Percentiles rank a stretch among this genome's conserved stretches.
phyloP scores from a whole-genome alignment of 2,329 filamentous ascomycete species.

The Diatrype stigma region DNA sequence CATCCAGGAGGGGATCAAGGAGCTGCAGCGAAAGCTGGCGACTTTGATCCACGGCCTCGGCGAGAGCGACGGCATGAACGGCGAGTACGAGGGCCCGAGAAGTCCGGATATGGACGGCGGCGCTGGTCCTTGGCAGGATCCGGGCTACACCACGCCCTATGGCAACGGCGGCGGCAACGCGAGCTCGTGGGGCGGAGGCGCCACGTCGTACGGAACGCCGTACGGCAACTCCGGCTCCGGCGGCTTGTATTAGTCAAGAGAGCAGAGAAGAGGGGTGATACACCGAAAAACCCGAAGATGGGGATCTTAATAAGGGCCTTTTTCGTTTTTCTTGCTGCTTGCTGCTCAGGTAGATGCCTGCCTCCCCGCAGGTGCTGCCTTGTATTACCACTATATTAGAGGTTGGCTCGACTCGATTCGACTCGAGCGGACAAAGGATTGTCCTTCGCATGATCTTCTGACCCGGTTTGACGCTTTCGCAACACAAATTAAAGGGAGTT shows the following conservation, averaged over 20 bases:
- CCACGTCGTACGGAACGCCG: slow-evolving; percentile 36
- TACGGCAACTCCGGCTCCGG: slow-evolving; percentile 49
- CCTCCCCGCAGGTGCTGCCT: neutral
- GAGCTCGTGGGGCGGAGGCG: slow-evolving; percentile 61
- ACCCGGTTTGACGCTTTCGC: neutral
- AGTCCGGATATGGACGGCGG: slow-evolving; percentile 62
- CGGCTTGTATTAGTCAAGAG: slow-evolving; percentile 42
- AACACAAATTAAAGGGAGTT: neutral
- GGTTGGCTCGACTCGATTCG: neutral
- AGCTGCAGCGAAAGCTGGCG: slow-evolving; percentile 87
- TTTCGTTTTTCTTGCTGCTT: no score
- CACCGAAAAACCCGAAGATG: neutral
- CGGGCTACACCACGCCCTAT: slow-evolving; percentile 68
- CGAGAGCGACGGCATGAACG: slow-evolving; percentile 52
- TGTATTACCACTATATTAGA: neutral
- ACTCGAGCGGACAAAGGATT: neutral
- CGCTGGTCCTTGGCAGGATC: slow-evolving; percentile 54
- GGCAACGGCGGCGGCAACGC: slow-evolving; percentile 48
- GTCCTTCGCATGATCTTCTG: neutral
- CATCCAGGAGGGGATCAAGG: slow-evolving; percentile 81
- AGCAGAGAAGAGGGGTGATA: no score
- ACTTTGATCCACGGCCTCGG: slow-evolving; percentile 63
- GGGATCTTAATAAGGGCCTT: no score
- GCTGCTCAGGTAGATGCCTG: no score
- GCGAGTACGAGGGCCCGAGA: slow-evolving; percentile 59